Evolutionary conservation across 306 rosid genomes (phyloP).

Genomic region (Cicer arietinum): DNA sequence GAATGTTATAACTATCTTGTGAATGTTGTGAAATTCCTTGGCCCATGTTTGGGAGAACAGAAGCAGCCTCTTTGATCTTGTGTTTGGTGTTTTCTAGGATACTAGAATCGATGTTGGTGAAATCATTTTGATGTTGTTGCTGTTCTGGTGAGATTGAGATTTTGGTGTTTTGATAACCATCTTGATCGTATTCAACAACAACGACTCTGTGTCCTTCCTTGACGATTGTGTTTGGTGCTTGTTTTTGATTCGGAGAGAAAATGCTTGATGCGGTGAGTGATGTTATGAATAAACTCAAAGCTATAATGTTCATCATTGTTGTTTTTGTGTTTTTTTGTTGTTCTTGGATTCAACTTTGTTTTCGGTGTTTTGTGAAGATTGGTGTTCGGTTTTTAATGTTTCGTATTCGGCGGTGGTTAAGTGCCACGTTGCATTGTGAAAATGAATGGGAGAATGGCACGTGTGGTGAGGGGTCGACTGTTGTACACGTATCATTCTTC

Average conservation of each 20-base stretch:
- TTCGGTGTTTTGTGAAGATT: conserved; percentile 9
- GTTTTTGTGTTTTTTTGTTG: neutral
- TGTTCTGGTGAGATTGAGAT: conserved; percentile 67
- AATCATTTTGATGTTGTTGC: neutral
- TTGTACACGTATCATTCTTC: conserved; percentile 39
- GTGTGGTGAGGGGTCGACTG: neutral
- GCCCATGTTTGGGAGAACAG: conserved; percentile 50
- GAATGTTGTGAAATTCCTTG: conserved; percentile 42
- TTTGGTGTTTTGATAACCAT: conserved; percentile 63
- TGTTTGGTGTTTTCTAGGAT: conserved; percentile 37
- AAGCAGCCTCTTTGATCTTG: conserved; percentile 50
- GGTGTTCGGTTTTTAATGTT: conserved; percentile 25
- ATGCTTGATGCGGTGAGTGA: conserved; percentile 63
- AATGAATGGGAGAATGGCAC: conserved; percentile 12
- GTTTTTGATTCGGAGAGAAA: conserved; percentile 61
- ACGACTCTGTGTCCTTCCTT: conserved; percentile 71
- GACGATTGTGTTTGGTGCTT: conserved; percentile 53
- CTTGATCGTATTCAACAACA: conserved; percentile 72
- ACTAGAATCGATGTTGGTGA: neutral
- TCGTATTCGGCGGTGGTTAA: conserved; percentile 9
- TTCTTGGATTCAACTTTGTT: neutral
- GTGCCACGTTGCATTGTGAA: conserved; percentile 34
- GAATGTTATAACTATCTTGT: neutral
- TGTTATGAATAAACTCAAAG: conserved; percentile 55
- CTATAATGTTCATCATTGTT: conserved; percentile 67